Base-by-base conservation (phyloP, 2,329 filamentous ascomycete genomes). In the Colletotrichum abscissum region DNA sequence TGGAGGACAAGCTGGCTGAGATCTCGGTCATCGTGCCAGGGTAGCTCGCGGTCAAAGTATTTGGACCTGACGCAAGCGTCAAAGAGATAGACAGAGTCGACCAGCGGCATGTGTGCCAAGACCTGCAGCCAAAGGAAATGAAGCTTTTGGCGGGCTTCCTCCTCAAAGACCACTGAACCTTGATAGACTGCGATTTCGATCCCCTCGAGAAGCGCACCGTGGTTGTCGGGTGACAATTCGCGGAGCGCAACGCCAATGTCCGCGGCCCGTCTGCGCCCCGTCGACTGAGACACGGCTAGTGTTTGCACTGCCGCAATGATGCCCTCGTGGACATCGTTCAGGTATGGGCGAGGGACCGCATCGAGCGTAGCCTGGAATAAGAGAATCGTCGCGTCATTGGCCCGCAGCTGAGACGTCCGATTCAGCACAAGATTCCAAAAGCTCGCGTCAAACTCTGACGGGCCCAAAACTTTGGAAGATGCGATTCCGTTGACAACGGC, bases 1-100 rank as follows among this genome's bases (percentile, higher is more conserved):
- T 74, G 73, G 5, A 76, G 59, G 22, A 78, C 55, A 4, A 78
- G 64, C 38, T 66, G 57, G 70, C 75, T 67, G 59, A 78, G 64
- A 35, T 77, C 73, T 35, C 65, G 33, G 28, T 75, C 74, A 28
- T 67, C 28, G 7, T 71, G 8, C 22, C 59, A 63, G 8, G 55
- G 33, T 28, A 49, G 30, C 6, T 54, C 12, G 24, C 46, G 52
- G 52, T 63, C 42, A 64, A 75, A 76, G 38, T 73, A 63, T 12
- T 56, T 54, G 3, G 63, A 70, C 28, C 76, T 68, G 49, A 62
- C 63, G 68, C 68, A 71, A 55, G 69, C 69, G 46, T 76, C 76
- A 8, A 76, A 33, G 19, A 78, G 59, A n/a, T 68, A 71, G 5
- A 60, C 52, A 28, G 74, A 67, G 14, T 59, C 52, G 14, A 77